Conservation (phyloP, 2,329 filamentous ascomycete genomes). For the Aspergillus persii region DNA sequence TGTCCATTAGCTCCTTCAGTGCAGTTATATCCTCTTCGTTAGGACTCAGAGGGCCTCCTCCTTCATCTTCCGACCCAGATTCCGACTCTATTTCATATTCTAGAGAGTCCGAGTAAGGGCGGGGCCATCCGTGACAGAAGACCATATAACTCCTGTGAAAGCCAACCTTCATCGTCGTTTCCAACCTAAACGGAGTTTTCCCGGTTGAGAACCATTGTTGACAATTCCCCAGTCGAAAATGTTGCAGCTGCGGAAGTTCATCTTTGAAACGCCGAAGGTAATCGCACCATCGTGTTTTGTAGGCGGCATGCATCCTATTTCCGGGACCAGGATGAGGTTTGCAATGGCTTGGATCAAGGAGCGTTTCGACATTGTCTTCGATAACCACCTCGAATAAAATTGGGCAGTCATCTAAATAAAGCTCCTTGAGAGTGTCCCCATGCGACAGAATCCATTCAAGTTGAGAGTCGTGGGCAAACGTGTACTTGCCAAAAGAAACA, state of each 20-base stretch:
- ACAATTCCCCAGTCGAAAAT: slow-evolving; percentile 14
- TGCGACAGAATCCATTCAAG: slow-evolving; percentile 48
- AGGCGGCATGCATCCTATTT: slow-evolving; percentile 1
- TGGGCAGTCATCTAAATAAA: slow-evolving; percentile 47
- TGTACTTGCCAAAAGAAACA: slow-evolving; percentile 42
- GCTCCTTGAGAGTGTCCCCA: slow-evolving; percentile 36
- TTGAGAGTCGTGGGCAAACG: slow-evolving; percentile 48
- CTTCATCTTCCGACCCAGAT: background rate
- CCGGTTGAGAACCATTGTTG: too few species aligned
- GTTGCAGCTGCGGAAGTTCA: slow-evolving; percentile 15
- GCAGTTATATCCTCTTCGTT: background rate
- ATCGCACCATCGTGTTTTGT: slow-evolving; percentile 21
- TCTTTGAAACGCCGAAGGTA: slow-evolving; percentile 21
- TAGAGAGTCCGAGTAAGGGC: too few species aligned
- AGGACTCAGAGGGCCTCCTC: too few species aligned
- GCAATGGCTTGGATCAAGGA: background rate
- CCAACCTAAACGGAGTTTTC: too few species aligned
- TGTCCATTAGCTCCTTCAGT: background rate
- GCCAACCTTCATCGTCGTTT: background rate
- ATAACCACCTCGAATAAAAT: slow-evolving; percentile 25
- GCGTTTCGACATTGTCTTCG: background rate
- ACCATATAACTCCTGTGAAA: background rate
- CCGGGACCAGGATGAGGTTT: background rate
- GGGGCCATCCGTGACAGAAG: too few species aligned
- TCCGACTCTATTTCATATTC: too few species aligned